These are phyloP conservation scores for Schwanniomyces sp. DNA, from an alignment of 805 yeast genomes.

Conservation along the genomic window DNA sequence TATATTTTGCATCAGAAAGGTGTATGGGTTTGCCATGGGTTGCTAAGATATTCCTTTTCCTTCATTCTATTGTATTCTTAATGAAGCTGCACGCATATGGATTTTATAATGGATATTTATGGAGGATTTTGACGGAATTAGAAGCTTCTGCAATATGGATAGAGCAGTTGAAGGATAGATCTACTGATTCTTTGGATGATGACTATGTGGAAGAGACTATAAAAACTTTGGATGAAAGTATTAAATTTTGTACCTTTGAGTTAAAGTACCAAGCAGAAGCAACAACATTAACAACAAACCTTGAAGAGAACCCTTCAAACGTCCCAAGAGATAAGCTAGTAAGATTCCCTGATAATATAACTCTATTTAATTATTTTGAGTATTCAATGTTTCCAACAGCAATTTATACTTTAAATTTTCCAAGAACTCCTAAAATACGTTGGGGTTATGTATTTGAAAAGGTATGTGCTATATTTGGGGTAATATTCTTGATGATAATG, in stretches of 20 bases:
- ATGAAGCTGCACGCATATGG: conserved; percentile 97
- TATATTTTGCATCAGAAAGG: conserved; percentile 51
- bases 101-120: conserved; percentile 87
- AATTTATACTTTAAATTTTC: conserved; percentile 80
- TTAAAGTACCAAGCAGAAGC: conserved; percentile 54
- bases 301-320: conserved; percentile 5
- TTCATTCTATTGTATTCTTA: conserved; percentile 81
- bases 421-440: conserved; percentile 69
- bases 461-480: conserved; percentile 80
- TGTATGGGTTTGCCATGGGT: conserved; percentile 77
- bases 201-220: conserved; percentile 23
- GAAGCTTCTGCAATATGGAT: conserved; percentile 46
- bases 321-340: conserved; percentile 11
- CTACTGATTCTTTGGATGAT: conserved; percentile 15
- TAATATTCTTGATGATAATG: conserved; percentile 76
- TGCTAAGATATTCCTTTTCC: conserved; percentile 76
- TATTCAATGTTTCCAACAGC: conserved; percentile 88
- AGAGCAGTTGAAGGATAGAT: conserved; percentile 34
- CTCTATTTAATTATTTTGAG: conserved; percentile 62
- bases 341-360: conserved; percentile 73
- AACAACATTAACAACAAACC: conserved; percentile 10
- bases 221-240: conserved; percentile 44
- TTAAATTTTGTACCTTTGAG: conserved; percentile 73
- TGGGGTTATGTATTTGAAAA: conserved; percentile 70
- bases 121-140: conserved; percentile 61